These are phyloP conservation scores for Fusarium nelsonii DNA, from an alignment of 2,329 filamentous ascomycete species.

Conservation along the genomic window DNA sequence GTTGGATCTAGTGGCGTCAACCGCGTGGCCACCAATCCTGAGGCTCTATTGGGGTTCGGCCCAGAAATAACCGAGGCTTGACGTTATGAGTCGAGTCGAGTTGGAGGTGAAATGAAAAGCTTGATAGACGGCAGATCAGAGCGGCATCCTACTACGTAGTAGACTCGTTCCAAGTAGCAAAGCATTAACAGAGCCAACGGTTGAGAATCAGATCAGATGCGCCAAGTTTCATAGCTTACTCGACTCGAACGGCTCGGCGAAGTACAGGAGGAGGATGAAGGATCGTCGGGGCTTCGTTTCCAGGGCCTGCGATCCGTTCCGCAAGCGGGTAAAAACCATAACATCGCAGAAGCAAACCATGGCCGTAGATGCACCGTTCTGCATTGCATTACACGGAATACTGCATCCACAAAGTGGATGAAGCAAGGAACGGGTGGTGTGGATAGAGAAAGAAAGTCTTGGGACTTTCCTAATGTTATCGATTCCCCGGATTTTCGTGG, in stretches of 20 bases:
- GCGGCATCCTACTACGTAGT: not conserved
- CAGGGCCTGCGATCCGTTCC: constrained; percentile 36
- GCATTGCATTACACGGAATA: constrained; percentile 7
- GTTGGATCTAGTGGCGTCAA: constrained; percentile 34
- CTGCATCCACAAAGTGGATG: constrained; percentile 35
- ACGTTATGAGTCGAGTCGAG: constrained; percentile 2
- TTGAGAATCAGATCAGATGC: constrained; percentile 11
- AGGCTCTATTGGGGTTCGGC: constrained; percentile 23
- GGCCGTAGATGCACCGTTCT: constrained; percentile 1
- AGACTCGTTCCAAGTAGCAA: not conserved
- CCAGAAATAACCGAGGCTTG: constrained; percentile 28
- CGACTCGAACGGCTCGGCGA: constrained; percentile 3
- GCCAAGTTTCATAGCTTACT: constrained; percentile 8
- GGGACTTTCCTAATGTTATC: constrained; percentile 32
- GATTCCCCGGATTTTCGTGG: constrained; percentile 42
- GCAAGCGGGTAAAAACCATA: not conserved
- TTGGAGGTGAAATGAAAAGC: constrained; percentile 5
- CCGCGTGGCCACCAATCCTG: constrained; percentile 31
- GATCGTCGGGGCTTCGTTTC: constrained; percentile 31
- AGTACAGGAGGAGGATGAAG: constrained; percentile 9
- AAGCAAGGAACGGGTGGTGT: constrained; percentile 27
- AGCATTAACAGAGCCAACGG: not conserved
- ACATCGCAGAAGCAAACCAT: not conserved
- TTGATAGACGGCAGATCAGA: constrained; percentile 18
- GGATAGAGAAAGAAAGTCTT: constrained; percentile 5